Base-by-base conservation (phyloP, 495 filamentous ascomycete species). In the Platismatia glauca region DNA sequence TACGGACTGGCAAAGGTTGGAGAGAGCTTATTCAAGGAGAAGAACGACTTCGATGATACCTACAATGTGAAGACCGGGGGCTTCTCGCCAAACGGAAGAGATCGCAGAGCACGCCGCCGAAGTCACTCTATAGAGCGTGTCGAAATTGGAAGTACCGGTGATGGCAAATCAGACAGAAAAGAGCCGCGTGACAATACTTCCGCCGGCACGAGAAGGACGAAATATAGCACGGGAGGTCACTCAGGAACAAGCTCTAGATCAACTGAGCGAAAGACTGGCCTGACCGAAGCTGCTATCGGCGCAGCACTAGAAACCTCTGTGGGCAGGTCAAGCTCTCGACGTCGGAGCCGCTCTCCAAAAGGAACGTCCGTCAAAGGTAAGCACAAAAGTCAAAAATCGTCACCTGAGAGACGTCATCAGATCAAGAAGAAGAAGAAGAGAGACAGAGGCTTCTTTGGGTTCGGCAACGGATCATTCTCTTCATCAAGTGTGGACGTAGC, bases 401-500 rank as follows among this genome's bases (percentile, higher is more conserved):
- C 63, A 41, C 55, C 62, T 34, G 61, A 66, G 46, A 53, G 35
- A n/a, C 61, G 41, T 33, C 61, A 27, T 13, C 77, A 74, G 60
- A 66, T 71, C 24, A 70, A 70, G 15, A 68, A 71, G 16, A 68
- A 72, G 60, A 76, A 76, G 67, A 72, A 72, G 66, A 75, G 63
- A 64, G 63, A 70, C 5, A 72, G 71, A 39, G 79, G 83, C 33
- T 82, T 88, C 66, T 87, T 87, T 72, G 79, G 74, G 53, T 83
- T 86, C 67, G 77, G 78, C 37, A 83, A 83, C 65, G 79, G 75
- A 1, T 87, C 84, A 8, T 82, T 81, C 3, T 85, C 83, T 0
- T 85, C 84, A 1, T 74, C 82, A 12, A 82, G 83, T 67, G 72
- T 73, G 27, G 81, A 80, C 63, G 72, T 86, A 22, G 79, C 78